Evolutionary conservation across 2,329 filamentous ascomycete species (phyloP), one percentile per base, ranked within the genome.

Genomic region (Colletotrichum liaoningense): DNA sequence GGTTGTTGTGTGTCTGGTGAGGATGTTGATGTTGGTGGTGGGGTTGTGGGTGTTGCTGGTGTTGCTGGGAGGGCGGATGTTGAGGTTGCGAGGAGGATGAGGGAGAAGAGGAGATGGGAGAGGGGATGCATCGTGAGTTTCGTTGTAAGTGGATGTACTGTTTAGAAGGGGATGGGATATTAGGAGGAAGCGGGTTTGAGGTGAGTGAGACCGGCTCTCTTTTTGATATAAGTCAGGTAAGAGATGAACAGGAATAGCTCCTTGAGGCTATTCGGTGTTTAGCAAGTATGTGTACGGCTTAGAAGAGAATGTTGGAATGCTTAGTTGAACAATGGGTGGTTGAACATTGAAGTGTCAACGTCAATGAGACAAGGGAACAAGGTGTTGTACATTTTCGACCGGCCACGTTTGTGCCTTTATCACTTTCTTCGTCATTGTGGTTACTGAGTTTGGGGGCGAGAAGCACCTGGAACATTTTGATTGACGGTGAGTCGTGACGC

Each of bases 41-140:
- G 52, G 28, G 22, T 24, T 30, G 63, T 64, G 24, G 63, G 68
- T 16, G 68, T 49, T 19, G 72, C 72, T 35, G 63, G 52, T 9
- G 69, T 62, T 49, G 66, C 67, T 9, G 73, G 73, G 26, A 75
- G 70, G 26, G 70, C 73, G 30, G 5, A 2, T 42, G 58, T 5
- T 1, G 56, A 26, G 16, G 66, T 28, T 12, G 70, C 70, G 59
- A 75, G 58, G 66, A 75, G 66, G 67, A 33, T 12, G 33, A 70
- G 63, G 63, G 63, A 26, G 63, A 71, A 28, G 59, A 67, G 16
- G 42, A n/a, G 64, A 28, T 59, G 35, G 0, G 55, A 66, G 56
- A 57, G 71, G 54, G 54, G 22, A 22, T 59, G 64, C 69, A 72
- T 72, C 1, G 24, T 58, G 24, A 9, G 24, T 12, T 30, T 30